Base-by-base conservation (phyloP, 768 basidiomycete species). In the Infundibulicybe gibba region DNA sequence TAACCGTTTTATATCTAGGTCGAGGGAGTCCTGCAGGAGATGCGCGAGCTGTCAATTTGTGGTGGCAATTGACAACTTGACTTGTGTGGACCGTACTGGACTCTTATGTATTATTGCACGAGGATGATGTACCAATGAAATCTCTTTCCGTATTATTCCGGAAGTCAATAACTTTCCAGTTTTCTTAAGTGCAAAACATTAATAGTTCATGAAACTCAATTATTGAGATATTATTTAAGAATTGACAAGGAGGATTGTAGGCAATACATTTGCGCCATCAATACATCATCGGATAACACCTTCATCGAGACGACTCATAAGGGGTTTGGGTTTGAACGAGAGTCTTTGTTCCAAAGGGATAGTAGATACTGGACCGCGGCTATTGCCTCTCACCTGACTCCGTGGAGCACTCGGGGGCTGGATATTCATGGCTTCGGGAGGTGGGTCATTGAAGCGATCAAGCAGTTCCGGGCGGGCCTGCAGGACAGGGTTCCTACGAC, bases 21-120 rank as follows among this genome's bases (percentile, higher is more conserved):
- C n/a, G 97, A 98, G 66, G 85, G 83, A 13, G 90, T 94, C n/a
- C 70, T 99, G 40, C 90, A 93, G 58, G 93, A 98, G 69, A 98
- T 99, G 94, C 83, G 84, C 61, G 94, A 95, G 59, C 68, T 98
- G 43, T 90, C 90, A 5, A 99, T 99, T 58, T 97, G 90, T 60
- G 94, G 94, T 12, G 87, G 76, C 39, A 75, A 57, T 43, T 63
- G 41, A 55, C 42, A 8, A 30, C 38, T 32, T 14, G 37, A 25
- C 32, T 32, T 16, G 14, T 31, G 13, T 9, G 21, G 32, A 25
- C 17, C 6, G 15, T 19, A 17, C 10, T 14, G 15, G 16, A 30
- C 14, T 43, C 17, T 42, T 21, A 12, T 41, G 21, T 17, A 30
- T 42, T 34, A 38, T 38, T n/a, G 35, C 35, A 38, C 3, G 37